Evolutionary conservation across 1,139 yeast species (phyloP).

Genomic region (Pneumocystis murina): DNA sequence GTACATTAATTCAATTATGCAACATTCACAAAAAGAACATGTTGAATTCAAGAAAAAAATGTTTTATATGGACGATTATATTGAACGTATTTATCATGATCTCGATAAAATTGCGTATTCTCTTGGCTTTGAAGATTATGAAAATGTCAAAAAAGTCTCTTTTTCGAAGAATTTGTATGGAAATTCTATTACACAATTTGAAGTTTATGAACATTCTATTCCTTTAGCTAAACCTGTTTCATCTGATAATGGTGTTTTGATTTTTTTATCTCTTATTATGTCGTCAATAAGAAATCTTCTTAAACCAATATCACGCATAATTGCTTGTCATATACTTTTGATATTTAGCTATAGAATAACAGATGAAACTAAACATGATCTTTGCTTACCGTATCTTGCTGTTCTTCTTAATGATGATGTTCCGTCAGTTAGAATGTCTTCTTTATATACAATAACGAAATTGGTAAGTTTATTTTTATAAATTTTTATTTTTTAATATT

Average conservation of each 20-base stretch:
- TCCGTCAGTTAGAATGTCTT: conserved; percentile 40
- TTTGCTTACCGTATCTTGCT: conserved; percentile 68
- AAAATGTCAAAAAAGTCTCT: conserved; percentile 4
- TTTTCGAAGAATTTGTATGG: conserved; percentile 1
- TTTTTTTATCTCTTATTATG: conserved; percentile 48
- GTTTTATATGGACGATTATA: conserved; percentile 38
- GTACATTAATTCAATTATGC: conserved; percentile 39
- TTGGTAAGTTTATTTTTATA: conserved; percentile 27
- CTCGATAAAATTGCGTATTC: conserved; percentile 18
- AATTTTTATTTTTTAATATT: conserved; percentile 12
- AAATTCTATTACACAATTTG: conserved; percentile 13
- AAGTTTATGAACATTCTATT: conserved; percentile 18
- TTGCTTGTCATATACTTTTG: conserved; percentile 61
- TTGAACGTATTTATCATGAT: conserved; percentile 42
- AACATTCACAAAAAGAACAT: conserved; percentile 19
- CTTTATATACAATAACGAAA: conserved; percentile 31
- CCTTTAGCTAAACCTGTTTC: conserved; percentile 25
- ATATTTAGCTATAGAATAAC: conserved; percentile 62
- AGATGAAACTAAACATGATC: conserved; percentile 74
- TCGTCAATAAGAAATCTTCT: conserved; percentile 53
- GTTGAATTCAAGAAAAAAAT: conserved; percentile 17
- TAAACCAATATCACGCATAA: conserved; percentile 45
- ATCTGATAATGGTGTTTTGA: conserved; percentile 35
- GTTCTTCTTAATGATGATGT: conserved; percentile 39
- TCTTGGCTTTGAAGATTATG: conserved; percentile 14